Base-by-base conservation (phyloP, 345 rosid genomes). In the Barbarea vulgaris region DNA sequence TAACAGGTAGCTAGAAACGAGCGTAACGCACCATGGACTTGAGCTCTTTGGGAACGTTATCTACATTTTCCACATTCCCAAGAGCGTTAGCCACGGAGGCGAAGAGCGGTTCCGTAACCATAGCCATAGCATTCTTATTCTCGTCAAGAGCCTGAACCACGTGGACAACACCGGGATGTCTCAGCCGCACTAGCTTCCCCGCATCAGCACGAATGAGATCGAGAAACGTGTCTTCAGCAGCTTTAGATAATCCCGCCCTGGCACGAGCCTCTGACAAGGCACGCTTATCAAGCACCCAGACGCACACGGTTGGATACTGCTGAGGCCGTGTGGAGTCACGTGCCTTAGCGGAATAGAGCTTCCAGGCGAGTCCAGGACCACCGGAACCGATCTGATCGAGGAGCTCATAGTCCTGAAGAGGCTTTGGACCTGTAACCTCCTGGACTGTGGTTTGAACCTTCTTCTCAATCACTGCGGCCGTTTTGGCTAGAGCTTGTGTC, bases 141-240 rank as follows among this genome's bases (percentile, higher is more conserved):
- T 94, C 98, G n/a, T 94, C 98, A 76, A 94, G 81, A n/a, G 91
- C 94, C 82, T 94, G 98, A 70, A 94, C 95, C 58, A 94, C 96
- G 63, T 94, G 97, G 21, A 91, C 90, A 44, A 91, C 93, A 10
- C 98, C 98, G 0, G 98, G 96, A 42, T 94, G 98, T 83, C 98
- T 75, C 63, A 94, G 77, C 81, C 98, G 80, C 60, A 94, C 96
- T 22, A 94, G 54, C 81, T 85, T 82, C 25, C 85, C 86, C 0
- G 93, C 94, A 67, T 93, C 98, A 18, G 97, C 90, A 7, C 96
- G 86, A 42, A 91, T 75, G 50, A 91, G 73, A 77, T 93, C 97
- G 62, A 91, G 67, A 67, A 93, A 91, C 39, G 95, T 65, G 24
- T 93, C 98, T 79, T 93, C 97, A 0, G 86, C 89, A 12, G 87